Evolutionary conservation across 345 rosid genomes (phyloP).

Genomic region (Eucalyptus marginata): DNA sequence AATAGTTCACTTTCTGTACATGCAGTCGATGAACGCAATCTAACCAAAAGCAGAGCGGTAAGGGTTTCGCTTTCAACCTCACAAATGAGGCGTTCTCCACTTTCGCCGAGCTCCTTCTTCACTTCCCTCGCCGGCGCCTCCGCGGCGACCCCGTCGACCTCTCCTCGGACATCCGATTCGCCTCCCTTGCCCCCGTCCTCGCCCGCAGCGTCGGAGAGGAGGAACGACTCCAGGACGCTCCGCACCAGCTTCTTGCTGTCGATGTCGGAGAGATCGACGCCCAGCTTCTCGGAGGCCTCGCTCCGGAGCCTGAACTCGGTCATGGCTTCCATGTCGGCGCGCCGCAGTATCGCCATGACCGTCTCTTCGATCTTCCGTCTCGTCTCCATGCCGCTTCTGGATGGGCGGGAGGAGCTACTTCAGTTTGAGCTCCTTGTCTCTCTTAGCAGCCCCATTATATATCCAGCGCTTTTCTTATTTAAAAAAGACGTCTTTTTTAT

Average conservation of each 20-base stretch:
- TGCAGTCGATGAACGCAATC: background rate
- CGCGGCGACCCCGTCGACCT: background rate
- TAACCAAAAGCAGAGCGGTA: background rate
- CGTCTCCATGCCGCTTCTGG: background rate
- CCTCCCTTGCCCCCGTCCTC: background rate
- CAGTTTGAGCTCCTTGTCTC: background rate
- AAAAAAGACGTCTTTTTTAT: background rate
- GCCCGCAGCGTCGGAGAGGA: constrained; percentile 21
- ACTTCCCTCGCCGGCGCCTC: background rate
- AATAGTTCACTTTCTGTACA: background rate
- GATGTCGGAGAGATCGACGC: constrained; percentile 35
- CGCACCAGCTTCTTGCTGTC: constrained; percentile 36
- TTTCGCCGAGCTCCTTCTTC: background rate
- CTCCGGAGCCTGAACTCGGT: constrained; percentile 72
- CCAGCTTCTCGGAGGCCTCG: constrained; percentile 39
- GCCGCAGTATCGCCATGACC: constrained; percentile 36
- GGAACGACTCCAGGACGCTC: constrained; percentile 44
- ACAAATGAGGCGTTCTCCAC: constrained; percentile 40
- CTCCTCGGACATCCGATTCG: background rate
- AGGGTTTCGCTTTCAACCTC: constrained; percentile 19
- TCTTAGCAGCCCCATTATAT: background rate
- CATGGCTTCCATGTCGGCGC: constrained; percentile 45
- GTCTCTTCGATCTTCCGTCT: constrained; percentile 30
- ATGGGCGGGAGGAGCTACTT: background rate
- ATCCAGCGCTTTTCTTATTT: background rate